Evolutionary conservation across 2,329 filamentous ascomycete genomes (phyloP).

Genomic region (Aspergillus ustus): DNA sequence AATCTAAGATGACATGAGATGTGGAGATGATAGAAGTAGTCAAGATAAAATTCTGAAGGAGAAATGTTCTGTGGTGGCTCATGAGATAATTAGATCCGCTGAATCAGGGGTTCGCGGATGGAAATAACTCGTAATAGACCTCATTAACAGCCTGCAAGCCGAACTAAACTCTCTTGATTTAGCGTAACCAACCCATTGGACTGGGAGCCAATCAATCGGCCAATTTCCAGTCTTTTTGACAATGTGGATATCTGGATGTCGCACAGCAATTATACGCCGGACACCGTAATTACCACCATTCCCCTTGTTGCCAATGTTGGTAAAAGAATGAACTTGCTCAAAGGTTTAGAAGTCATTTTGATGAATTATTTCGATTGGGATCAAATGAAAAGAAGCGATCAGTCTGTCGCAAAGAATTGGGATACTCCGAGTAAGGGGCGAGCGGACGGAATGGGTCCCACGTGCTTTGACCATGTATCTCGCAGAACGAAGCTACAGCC

Average conservation of each 20-base stretch:
- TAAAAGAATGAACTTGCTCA: background rate
- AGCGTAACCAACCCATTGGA: slow-evolving; percentile 2
- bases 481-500: background rate
- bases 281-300: background rate
- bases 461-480: background rate
- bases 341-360: background rate
- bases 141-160: background rate
- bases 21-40: background rate
- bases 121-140: background rate
- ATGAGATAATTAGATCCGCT: background rate
- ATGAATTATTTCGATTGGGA: background rate
- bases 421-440: background rate
- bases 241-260: slow-evolving; percentile 9
- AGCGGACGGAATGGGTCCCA: background rate
- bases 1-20: background rate
- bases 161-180: slow-evolving; percentile 2
- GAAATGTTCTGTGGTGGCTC: background rate
- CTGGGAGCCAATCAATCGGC: slow-evolving; percentile 6
- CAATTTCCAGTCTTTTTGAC: background rate
- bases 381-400: background rate
- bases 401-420: background rate
- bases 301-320: background rate
- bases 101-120: background rate
- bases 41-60: background rate
- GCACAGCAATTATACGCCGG: slow-evolving; percentile 8